phyloP scores from a whole-genome alignment of 768 basidiomycete genomes.

The Mycena alexandri region DNA sequence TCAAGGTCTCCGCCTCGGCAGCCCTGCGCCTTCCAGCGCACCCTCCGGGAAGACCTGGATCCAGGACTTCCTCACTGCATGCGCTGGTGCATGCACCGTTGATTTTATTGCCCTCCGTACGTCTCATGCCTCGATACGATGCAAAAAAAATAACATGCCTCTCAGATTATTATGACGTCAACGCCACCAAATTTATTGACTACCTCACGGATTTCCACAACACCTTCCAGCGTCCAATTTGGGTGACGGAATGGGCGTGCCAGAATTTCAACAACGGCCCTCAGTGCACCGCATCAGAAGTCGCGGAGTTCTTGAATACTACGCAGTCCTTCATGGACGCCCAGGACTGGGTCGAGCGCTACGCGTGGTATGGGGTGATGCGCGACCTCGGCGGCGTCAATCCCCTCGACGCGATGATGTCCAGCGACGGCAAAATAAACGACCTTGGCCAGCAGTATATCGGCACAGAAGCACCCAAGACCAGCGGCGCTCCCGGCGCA shows the following conservation, averaged over 20 bases:
- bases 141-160: not conserved
- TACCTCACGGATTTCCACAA: slow-evolving; percentile 64
- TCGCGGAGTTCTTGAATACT: slow-evolving; percentile 61
- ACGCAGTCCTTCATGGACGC: slow-evolving; percentile 69
- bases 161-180: slow-evolving; percentile 65
- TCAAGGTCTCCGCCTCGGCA: slow-evolving; percentile 62
- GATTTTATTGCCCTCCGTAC: slow-evolving; percentile 70
- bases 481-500: slow-evolving; percentile 24
- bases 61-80: slow-evolving; percentile 63
- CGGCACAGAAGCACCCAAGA: slow-evolving; percentile 39
- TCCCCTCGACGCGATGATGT: slow-evolving; percentile 62
- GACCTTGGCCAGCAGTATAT: slow-evolving; percentile 65
- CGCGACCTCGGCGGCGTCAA: slow-evolving; percentile 63
- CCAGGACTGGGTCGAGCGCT: slow-evolving; percentile 66
- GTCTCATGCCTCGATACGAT: slow-evolving; percentile 35
- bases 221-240: slow-evolving; percentile 65
- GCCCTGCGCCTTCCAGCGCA: slow-evolving; percentile 65
- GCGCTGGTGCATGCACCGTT: slow-evolving; percentile 63
- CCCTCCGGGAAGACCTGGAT: slow-evolving; percentile 68
- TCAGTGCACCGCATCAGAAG: slow-evolving; percentile 62
- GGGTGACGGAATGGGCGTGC: slow-evolving; percentile 75
- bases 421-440: slow-evolving; percentile 56
- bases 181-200: slow-evolving; percentile 60
- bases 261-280: slow-evolving; percentile 60
- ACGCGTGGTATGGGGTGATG: slow-evolving; percentile 74